phyloP scores from a whole-genome alignment of 2,329 filamentous ascomycete genomes.

The Arthrobotrys musiformis region DNA sequence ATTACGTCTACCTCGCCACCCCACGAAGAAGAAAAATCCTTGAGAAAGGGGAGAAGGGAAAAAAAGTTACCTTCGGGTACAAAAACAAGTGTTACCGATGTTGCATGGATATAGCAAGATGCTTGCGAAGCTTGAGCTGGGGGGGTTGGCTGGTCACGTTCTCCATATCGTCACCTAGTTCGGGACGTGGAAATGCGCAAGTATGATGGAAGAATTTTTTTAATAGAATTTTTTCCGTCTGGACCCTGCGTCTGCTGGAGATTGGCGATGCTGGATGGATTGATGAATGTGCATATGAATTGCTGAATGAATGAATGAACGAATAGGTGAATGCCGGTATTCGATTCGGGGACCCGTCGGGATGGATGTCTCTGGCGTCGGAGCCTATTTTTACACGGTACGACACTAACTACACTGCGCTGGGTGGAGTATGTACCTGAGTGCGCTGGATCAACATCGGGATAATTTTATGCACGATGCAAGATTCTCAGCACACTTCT shows the following conservation, averaged over 20 bases:
- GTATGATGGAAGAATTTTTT: not conserved
- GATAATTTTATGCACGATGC: conserved; percentile 45
- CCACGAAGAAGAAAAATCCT: not conserved
- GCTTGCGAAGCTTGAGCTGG: not conserved
- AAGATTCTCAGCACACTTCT: conserved; percentile 37
- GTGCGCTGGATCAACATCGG: conserved; percentile 45
- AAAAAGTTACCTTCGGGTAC: conserved; percentile 55
- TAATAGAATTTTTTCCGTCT: not conserved
- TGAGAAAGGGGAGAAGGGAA: not conserved
- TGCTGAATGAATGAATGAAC: not conserved
- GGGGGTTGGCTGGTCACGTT: conserved; percentile 19
- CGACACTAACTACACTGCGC: too few species aligned
- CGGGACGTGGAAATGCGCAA: conserved; percentile 22
- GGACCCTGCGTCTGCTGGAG: not conserved
- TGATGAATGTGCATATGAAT: not conserved
- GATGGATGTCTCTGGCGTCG: conserved; percentile 19
- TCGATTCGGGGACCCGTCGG: not conserved
- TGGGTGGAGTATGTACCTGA: too few species aligned
- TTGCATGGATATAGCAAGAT: conserved; percentile 2
- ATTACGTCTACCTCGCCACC: conserved; percentile 31
- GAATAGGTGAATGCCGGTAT: not conserved
- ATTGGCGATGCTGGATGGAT: not conserved
- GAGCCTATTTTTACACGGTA: conserved; percentile 51
- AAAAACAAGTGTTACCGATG: conserved; percentile 30
- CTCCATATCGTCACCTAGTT: conserved; percentile 47